These are phyloP conservation scores for Suillus brevipes DNA, from an alignment of 768 basidiomycete genomes.

Conservation along the genomic window DNA sequence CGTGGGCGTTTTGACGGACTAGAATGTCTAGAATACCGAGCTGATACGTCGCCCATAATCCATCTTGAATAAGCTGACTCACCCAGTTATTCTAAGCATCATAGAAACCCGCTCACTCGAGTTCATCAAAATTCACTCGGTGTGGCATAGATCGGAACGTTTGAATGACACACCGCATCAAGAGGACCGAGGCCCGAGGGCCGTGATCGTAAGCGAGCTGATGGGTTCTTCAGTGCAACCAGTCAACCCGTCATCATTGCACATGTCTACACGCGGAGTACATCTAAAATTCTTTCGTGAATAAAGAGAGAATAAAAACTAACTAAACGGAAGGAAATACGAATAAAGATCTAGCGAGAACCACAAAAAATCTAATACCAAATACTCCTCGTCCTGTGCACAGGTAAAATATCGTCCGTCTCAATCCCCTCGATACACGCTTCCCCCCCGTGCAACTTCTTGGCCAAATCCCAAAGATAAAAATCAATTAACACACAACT, in stretches of 20 bases:
- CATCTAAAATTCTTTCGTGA: not conserved
- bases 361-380: slow-evolving; percentile 62
- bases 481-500: slow-evolving; percentile 88
- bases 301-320: not conserved
- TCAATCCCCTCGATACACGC: slow-evolving; percentile 60
- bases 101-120: not conserved
- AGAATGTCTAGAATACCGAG: not conserved
- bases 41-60: not conserved
- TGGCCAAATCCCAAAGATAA: slow-evolving; percentile 87
- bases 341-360: not conserved
- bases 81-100: not conserved
- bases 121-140: not conserved
- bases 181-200: not conserved
- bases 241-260: not conserved
- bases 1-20: not conserved
- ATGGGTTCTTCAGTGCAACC: not conserved
- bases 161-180: not conserved
- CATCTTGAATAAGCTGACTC: not conserved
- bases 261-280: not conserved
- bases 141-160: not conserved
- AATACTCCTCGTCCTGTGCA: slow-evolving; percentile 78
- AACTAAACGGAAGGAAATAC: not conserved
- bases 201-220: not conserved
- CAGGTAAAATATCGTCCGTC: slow-evolving; percentile 58
- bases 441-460: slow-evolving; percentile 64